These are phyloP conservation scores for Camellia oleifera DNA, from an alignment of 179 eudicot genomes.

Conservation along the genomic window DNA sequence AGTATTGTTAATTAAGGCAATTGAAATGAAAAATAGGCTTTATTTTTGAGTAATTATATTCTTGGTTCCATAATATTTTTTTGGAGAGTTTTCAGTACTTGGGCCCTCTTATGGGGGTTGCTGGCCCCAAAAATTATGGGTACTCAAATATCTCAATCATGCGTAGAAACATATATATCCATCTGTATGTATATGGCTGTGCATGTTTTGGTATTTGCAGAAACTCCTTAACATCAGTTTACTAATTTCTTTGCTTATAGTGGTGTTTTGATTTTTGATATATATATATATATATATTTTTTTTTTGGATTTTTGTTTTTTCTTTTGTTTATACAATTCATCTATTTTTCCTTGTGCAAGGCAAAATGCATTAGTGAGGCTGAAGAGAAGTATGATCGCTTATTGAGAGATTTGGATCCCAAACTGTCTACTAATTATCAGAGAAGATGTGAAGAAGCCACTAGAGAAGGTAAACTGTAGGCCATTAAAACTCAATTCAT, in stretches of 20 bases:
- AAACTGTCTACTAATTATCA: constrained; percentile 47
- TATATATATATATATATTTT: no score
- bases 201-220: background rate
- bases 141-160: background rate
- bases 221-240: background rate
- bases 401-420: constrained; percentile 63
- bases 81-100: background rate
- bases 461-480: constrained; percentile 63
- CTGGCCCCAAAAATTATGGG: background rate
- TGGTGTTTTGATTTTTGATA: background rate
- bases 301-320: background rate
- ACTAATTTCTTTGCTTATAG: background rate
- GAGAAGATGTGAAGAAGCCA: constrained; percentile 92
- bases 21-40: background rate
- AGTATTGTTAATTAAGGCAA: background rate
- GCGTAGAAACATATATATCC: background rate
- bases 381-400: constrained; percentile 63
- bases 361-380: constrained; percentile 55
- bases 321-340: no score
- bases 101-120: no score
- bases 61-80: background rate
- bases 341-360: constrained; percentile 25
- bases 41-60: background rate
- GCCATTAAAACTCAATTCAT: background rate
- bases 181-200: background rate